Evolutionary conservation across 2,329 filamentous ascomycete species (phyloP).

Genomic region (Scedosporium dehoogii): DNA sequence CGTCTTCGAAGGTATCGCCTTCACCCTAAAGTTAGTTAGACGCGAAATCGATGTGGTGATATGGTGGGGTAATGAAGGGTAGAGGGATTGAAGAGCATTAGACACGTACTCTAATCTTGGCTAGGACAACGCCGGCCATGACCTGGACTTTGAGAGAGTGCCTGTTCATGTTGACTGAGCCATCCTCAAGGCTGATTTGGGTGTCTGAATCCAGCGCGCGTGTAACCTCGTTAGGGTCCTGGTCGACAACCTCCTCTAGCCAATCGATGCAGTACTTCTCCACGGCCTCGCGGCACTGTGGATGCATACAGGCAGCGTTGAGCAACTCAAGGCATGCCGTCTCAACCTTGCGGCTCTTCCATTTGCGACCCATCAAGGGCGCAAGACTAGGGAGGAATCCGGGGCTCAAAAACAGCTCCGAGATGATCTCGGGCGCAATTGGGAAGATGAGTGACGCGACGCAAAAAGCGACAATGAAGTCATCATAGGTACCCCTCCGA

Average conservation of each 20-base stretch:
- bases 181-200: slow-evolving; percentile 47
- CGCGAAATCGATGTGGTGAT: slow-evolving; percentile 12
- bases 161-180: slow-evolving; percentile 48
- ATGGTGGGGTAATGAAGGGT: not conserved
- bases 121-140: slow-evolving; percentile 63
- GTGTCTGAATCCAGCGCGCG: slow-evolving; percentile 27
- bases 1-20: slow-evolving; percentile 43
- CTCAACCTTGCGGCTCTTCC: slow-evolving; percentile 79
- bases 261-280: slow-evolving; percentile 77
- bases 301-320: slow-evolving; percentile 83
- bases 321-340: slow-evolving; percentile 80
- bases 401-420: slow-evolving; percentile 76
- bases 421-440: slow-evolving; percentile 64
- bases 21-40: slow-evolving; percentile 36
- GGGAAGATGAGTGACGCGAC: slow-evolving; percentile 86
- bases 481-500: slow-evolving; percentile 68
- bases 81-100: slow-evolving; percentile 1
- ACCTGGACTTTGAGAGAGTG: slow-evolving; percentile 54
- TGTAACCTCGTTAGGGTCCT: slow-evolving; percentile 50
- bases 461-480: slow-evolving; percentile 85
- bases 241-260: slow-evolving; percentile 74
- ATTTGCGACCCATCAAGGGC: slow-evolving; percentile 66
- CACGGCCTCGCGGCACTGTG: slow-evolving; percentile 71
- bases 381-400: slow-evolving; percentile 74
- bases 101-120: slow-evolving; percentile 52